Conservation (phyloP, 2,329 filamentous ascomycete genomes). For the Aureobasidium zeae region DNA sequence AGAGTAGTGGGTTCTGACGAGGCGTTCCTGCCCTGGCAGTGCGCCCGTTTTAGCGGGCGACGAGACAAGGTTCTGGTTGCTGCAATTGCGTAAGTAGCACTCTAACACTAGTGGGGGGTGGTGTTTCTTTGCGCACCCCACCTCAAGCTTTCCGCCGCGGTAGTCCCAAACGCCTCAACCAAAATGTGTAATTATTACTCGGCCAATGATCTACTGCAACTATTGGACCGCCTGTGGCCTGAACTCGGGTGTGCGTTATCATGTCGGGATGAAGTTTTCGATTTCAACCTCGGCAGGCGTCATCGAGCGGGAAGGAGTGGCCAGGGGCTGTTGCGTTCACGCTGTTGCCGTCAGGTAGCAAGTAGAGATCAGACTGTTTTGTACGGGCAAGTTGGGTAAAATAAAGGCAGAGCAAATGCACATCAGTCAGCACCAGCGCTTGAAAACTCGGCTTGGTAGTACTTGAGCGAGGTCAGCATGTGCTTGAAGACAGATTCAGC, state of each 20-base stretch:
- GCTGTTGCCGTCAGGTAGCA: too few species aligned
- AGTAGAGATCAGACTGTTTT: too few species aligned
- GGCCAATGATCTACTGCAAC: background rate
- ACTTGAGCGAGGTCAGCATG: conserved; percentile 18
- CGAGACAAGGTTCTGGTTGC: conserved; percentile 4
- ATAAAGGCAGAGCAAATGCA: background rate
- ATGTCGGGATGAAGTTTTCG: too few species aligned
- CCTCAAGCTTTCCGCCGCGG: too few species aligned
- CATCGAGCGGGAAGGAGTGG: too few species aligned
- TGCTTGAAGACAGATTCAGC: conserved; percentile 13
- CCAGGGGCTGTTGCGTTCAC: too few species aligned
- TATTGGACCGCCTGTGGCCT: background rate
- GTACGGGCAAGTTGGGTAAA: too few species aligned
- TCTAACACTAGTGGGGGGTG: too few species aligned
- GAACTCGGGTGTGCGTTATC: background rate
- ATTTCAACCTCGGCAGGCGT: too few species aligned
- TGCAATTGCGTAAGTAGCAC: too few species aligned
- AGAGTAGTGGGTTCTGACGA: background rate
- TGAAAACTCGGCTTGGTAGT: conserved; percentile 20
- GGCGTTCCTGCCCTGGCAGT: conserved; percentile 14
- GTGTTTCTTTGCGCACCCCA: too few species aligned
- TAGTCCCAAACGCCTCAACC: conserved; percentile 8
- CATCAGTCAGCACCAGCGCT: conserved; percentile 22
- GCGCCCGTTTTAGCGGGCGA: conserved; percentile 11
- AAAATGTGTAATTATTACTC: too few species aligned